Evolutionary conservation across 2,329 filamentous ascomycete genomes (phyloP), one percentile per base, ranked within the genome.

Genomic region (Cryoendolithus antarcticus): DNA sequence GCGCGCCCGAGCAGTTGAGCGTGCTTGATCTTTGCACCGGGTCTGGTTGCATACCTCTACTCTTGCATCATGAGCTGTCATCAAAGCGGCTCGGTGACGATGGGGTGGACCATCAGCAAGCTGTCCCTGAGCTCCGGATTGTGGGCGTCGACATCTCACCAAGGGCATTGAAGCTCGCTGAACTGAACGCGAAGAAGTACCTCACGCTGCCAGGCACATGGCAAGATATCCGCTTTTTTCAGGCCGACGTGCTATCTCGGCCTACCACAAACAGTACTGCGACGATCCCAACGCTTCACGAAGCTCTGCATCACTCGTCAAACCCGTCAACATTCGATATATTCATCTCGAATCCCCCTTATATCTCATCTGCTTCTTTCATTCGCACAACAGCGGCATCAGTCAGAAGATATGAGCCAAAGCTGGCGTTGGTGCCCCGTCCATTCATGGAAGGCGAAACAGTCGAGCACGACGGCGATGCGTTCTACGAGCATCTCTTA

Each of bases 1-100:
- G 53, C 9, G 11, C 41, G 7, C 9, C 19, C 49, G 49, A 30
- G 7, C 44, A 53, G 10, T 50, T 93, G 9, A 71, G 69, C 9
- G 66, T 96, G 31, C 60, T 95, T 6, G 91, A 98, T 59, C 67
- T 95, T 24, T 96, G 91, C 60, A 88, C 86, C 0, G 91, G 91
- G 7, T 85, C 83, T 4, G 91, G 91, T 4, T 95, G 89, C 62
- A 93, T 96, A 46, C 74, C 86, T 0, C 71, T 96, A 6, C 72
- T 85, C 3, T 68, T 94, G 5, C 75, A 82, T 45, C 67, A 77
- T 29, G 67, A 79, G 7, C 70, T 86, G 42, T 55, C 15, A 19
- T 19, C 15, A 19, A 19, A 19, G 15, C 15, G 15, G 15, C 15
- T 19, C 15, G 3, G 15, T 19, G 15, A 19, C 15, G 15, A 19